Evolutionary conservation across 2,329 filamentous ascomycete species (phyloP), one percentile per base, ranked within the genome.

Genomic region (Diaporthe sp.): DNA sequence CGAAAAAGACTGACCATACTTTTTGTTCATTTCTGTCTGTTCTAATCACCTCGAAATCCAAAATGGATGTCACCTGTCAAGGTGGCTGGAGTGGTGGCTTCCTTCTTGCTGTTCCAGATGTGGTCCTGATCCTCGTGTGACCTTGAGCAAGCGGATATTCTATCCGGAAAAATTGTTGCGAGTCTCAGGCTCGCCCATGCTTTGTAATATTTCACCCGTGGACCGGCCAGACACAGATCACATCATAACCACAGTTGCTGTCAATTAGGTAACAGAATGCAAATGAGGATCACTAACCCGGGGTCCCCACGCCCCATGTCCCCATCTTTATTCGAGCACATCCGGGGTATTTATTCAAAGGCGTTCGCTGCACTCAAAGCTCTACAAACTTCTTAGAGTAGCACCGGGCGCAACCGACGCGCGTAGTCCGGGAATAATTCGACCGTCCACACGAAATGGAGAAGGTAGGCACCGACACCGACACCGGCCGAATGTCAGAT

Each of bases 251-350:
- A 17, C 60, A 38, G 42, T 25, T 67, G 40, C 61, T 67, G 12
- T 67, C 45, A 52, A 67, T 67, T 67, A 67, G 61, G 61, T 67
- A 67, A 67, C 42, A 33, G 42, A 67, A 52, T 67, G 28, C 19
- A 12, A n/a, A 38, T 25, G 61, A 67, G 61, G 61, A 67, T 67
- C 42, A 38, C 7, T 50, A 25, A 28, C 61, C 61, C 45, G 61
- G 61, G 22, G 42, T 67, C 61, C 61, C 61, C 61, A 67, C 61
- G 13, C 47, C 7, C 30, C 42, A 25, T n/a, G 17, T 42, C 61
- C 54, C 61, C 61, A 67, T 67, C 61, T 50, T 67, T 67, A 52
- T 38, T 67, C 42, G 12, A 50, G 40, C 15, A 28, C 42, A 66
- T 50, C 25, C 28, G 60, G 60, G 60, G 60, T 66, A 66, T 67